These are phyloP conservation scores for Aspergillus bertholletiae DNA, from an alignment of 495 filamentous ascomycete species.

Conservation along the genomic window DNA sequence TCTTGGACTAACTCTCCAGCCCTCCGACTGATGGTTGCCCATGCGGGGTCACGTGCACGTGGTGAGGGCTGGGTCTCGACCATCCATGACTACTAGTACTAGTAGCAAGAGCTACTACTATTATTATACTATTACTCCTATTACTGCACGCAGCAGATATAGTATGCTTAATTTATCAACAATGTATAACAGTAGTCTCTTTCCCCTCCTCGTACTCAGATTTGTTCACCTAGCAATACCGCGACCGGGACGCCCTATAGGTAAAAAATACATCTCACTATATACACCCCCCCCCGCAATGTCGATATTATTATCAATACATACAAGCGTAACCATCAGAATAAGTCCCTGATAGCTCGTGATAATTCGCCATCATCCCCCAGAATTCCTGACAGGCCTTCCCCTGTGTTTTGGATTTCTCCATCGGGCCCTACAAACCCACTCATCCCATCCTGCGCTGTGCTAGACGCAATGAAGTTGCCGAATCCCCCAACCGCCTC, in stretches of 20 bases:
- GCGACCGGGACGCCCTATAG: no score
- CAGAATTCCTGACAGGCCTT: slow-evolving; percentile 47
- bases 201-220: no score
- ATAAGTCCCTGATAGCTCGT: slow-evolving; percentile 61
- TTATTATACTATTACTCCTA: no score
- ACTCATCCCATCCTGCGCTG: slow-evolving; percentile 37
- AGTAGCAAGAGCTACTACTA: no score
- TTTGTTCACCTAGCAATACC: no score
- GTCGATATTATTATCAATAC: no score
- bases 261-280: no score
- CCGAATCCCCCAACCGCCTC: slow-evolving; percentile 63
- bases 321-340: slow-evolving; percentile 35
- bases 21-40: neutral
- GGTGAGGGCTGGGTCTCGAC: neutral
- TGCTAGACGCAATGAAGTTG: slow-evolving; percentile 37
- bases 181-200: no score
- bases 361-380: slow-evolving; percentile 63
- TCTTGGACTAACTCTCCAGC: neutral
- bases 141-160: no score
- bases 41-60: neutral
- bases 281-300: no score
- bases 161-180: no score
- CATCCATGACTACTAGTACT: neutral
- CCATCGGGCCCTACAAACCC: slow-evolving; percentile 40
- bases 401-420: slow-evolving; percentile 43